Base-by-base conservation (phyloP, 139 green algal species). In the Chlamydomonas asymmetrica region DNA sequence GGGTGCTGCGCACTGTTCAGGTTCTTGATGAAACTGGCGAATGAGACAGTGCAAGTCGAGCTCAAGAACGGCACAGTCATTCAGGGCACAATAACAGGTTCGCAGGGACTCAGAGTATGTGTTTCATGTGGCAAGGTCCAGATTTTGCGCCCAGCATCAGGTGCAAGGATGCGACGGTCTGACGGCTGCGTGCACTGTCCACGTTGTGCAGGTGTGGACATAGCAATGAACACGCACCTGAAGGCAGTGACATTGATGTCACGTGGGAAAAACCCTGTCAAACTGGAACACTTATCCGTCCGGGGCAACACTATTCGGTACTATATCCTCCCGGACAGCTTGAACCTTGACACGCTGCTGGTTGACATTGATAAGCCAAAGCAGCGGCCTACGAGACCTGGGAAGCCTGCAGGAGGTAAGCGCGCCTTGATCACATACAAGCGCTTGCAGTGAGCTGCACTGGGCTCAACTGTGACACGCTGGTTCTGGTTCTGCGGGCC, bases 171-270 rank as follows among this genome's bases (percentile, higher is more conserved):
- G n/a, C n/a, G n/a, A n/a, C n/a, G n/a, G n/a, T n/a, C n/a, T n/a
- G n/a, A n/a, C n/a, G n/a, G n/a, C n/a, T n/a, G 32, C 29, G 23
- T 49, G 25, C 52, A 13, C 52, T 27, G 6, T n/a, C 68, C 41
- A 4, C 4, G 8, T 10, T 29, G 9, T 41, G n/a, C 93, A 97
- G 96, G 96, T 38, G 97, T 99, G 20, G 97, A 99, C 74, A 92
- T 98, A 41, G 94, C 94, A 16, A 99, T 99, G 97, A 99, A 99
- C 88, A 99, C 95, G 10, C 97, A 99, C 80, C 67, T 99, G 22
- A 98, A 98, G 70, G 85, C 83, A 4, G 95, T 99, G 1, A 99
- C 98, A 85, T 79, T 99, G 39, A 95, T 96, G n/a, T 80, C 91
- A 1, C 95, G 95, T 50, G 96, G 96, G 9, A 94, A 95, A 74